Conservation (phyloP, 208 protist genomes). For the Sergeia podlipaevii region DNA sequence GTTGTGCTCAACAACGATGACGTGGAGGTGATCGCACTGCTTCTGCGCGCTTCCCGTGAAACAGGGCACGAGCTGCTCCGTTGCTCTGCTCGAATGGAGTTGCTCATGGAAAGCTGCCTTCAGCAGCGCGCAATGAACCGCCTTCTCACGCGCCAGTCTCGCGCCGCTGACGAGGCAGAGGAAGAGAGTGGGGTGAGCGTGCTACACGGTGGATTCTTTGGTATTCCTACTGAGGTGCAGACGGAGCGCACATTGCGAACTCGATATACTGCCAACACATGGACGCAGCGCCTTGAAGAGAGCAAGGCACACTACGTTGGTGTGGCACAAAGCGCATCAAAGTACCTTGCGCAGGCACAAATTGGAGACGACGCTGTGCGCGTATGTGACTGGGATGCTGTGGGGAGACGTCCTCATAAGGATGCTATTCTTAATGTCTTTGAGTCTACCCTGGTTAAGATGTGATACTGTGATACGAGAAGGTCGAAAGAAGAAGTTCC, state of each 20-base stretch:
- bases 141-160: constrained; percentile 22
- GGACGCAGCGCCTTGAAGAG: constrained; percentile 39
- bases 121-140: constrained; percentile 41
- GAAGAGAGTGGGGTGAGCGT: constrained; percentile 2
- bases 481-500: no score
- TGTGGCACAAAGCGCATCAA: constrained; percentile 21
- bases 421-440: no score
- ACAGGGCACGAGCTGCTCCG: constrained; percentile 43
- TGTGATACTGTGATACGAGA: no score
- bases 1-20: constrained; percentile 29
- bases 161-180: not conserved
- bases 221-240: constrained; percentile 32
- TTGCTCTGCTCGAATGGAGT: constrained; percentile 43
- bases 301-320: constrained; percentile 17
- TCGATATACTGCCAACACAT: constrained; percentile 49
- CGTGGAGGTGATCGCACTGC: constrained; percentile 30
- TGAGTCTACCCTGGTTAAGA: no score
- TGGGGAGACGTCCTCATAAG: no score
- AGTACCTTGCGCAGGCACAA: constrained; percentile 22
- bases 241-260: constrained; percentile 41
- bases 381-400: no score
- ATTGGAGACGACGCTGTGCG: no score
- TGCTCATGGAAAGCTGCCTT: constrained; percentile 55
- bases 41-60: constrained; percentile 60
- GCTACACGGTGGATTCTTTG: constrained; percentile 30